phyloP scores from a whole-genome alignment of 257 asterid species.

The Striga asiatica region DNA sequence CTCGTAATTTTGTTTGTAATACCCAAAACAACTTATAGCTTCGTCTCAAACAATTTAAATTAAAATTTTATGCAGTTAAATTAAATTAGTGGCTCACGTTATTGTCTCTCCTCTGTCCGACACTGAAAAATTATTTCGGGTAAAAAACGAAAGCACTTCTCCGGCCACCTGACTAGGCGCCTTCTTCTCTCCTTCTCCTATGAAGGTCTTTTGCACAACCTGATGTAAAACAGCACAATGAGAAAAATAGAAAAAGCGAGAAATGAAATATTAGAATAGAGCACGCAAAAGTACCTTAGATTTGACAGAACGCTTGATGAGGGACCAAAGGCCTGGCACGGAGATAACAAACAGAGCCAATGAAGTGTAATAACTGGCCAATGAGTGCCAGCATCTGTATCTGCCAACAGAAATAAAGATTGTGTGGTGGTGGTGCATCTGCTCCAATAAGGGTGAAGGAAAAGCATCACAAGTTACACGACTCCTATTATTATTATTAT shows the following conservation, averaged over 20 bases:
- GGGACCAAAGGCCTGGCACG: conserved; percentile 98
- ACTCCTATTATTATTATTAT: no score
- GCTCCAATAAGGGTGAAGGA: conserved; percentile 26
- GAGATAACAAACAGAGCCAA: conserved; percentile 88
- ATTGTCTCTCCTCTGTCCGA: conserved; percentile 78
- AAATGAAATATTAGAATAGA: no score
- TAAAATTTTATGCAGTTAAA: neutral
- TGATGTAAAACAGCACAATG: no score
- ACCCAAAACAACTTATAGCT: no score
- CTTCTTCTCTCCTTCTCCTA: conserved; percentile 42
- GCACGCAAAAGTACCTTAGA: conserved; percentile 88
- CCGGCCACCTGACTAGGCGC: conserved; percentile 73
- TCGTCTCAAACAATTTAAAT: no score
- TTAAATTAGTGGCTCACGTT: conserved; percentile 46
- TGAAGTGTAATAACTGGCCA: conserved; percentile 97
- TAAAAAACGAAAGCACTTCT: conserved; percentile 78
- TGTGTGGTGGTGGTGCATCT: conserved; percentile 32
- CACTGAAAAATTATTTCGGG: conserved; percentile 73
- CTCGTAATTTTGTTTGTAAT: no score
- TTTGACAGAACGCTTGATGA: conserved; percentile 91
- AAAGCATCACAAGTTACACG: no score
- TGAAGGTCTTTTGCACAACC: conserved; percentile 82
- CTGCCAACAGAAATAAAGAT: conserved; percentile 54
- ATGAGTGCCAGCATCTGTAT: conserved; percentile 48
- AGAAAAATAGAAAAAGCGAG: no score